phyloP scores from a whole-genome alignment of 805 yeast species.

The Ogataea pignaliae region DNA sequence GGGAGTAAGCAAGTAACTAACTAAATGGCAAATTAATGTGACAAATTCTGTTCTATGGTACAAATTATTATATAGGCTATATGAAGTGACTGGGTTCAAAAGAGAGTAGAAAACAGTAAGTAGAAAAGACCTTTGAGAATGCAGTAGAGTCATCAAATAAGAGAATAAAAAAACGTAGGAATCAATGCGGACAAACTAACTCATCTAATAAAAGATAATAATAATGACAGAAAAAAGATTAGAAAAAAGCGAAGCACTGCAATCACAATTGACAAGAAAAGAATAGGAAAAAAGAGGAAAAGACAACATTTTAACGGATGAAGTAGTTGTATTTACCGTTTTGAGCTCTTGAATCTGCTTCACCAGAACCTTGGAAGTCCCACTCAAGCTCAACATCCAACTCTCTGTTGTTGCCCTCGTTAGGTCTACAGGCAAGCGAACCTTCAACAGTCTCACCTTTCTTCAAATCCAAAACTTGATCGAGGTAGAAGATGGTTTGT shows the following conservation, averaged over 20 bases:
- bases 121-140: too few species aligned
- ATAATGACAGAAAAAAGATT: background rate
- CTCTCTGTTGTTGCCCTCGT: constrained; percentile 77
- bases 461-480: constrained; percentile 71
- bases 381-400: constrained; percentile 74
- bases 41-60: too few species aligned
- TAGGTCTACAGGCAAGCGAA: constrained; percentile 70
- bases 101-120: too few species aligned
- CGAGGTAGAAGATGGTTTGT: constrained; percentile 90
- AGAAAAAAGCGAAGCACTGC: background rate
- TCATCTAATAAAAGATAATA: too few species aligned
- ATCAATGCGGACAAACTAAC: too few species aligned
- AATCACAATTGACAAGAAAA: background rate
- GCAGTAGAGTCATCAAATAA: too few species aligned
- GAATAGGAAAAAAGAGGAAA: too few species aligned
- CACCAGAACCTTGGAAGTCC: constrained; percentile 41
- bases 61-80: too few species aligned
- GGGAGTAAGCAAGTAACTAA: too few species aligned
- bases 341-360: constrained; percentile 42
- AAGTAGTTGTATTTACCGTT: constrained; percentile 61
- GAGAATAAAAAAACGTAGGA: too few species aligned
- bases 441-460: constrained; percentile 76
- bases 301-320: constrained; percentile 52
- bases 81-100: too few species aligned
- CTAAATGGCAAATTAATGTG: too few species aligned